Percentiles rank a stretch among this genome's conserved stretches.
Evolutionary conservation across 768 basidiomycete species (phyloP).

Genomic region (Mycena filopes): DNA sequence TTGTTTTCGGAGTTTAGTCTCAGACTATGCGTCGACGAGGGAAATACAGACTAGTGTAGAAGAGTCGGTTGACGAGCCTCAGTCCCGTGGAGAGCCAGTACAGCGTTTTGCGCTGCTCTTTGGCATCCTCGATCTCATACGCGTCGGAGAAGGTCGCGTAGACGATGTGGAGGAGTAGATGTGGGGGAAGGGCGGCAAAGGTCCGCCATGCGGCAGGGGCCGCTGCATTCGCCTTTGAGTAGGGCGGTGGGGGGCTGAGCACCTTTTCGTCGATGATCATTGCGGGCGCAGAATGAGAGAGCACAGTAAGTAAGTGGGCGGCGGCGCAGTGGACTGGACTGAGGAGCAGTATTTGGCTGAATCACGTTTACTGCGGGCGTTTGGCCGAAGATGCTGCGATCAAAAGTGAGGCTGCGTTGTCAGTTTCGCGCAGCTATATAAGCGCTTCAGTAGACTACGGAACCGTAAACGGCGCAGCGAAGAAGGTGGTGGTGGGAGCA

Average conservation of each 20-base stretch:
- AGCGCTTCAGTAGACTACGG: conserved; percentile 4
- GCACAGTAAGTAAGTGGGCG: not conserved
- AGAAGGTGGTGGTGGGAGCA: too few relatives aligned
- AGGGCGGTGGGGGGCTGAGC: conserved; percentile 28
- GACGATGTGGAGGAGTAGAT: conserved; percentile 79
- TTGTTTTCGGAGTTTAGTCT: not conserved
- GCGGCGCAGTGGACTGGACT: not conserved
- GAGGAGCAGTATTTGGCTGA: conserved; percentile 14
- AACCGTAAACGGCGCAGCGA: not conserved
- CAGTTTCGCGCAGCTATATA: conserved; percentile 3
- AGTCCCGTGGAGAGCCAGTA: conserved; percentile 76
- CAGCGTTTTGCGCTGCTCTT: conserved; percentile 73
- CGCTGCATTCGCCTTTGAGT: conserved; percentile 15
- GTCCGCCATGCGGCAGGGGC: conserved; percentile 30
- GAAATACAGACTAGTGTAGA: conserved; percentile 69
- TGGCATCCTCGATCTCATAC: conserved; percentile 48
- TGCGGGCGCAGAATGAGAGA: conserved; percentile 16
- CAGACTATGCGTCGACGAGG: not conserved
- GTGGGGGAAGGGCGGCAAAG: conserved; percentile 59
- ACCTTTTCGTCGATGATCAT: conserved; percentile 35
- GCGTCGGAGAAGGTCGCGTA: conserved; percentile 69
- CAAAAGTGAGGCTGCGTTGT: conserved; percentile 8
- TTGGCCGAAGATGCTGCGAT: conserved; percentile 11
- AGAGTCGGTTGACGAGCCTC: conserved; percentile 69
- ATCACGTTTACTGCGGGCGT: conserved; percentile 6